Base-by-base conservation (phyloP, 495 filamentous ascomycete genomes). In the Neurospora sublineolata region DNA sequence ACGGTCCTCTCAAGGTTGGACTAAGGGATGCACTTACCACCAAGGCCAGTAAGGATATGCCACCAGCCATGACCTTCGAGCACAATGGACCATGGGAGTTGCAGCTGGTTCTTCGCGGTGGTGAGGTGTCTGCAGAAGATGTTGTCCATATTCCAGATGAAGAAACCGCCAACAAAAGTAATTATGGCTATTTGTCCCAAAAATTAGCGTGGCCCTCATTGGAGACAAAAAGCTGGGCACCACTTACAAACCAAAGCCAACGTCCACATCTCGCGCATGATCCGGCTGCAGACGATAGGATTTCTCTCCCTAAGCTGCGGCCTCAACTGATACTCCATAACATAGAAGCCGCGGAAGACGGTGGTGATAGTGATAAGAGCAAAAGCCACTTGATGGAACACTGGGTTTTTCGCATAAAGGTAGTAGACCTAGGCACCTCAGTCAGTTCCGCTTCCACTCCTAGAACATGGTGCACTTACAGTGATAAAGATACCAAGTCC, bases 61-160 rank as follows among this genome's bases (percentile, higher is more conserved):
- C 95, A 99, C 95, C 95, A 98, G 12, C 93, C 95, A 83, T 99
- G 95, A 0, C 93, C 94, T 80, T 98, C 95, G 3, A 97, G 82
- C 12, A 97, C 71, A 10, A 96, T 86, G 1, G 94, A 92, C 95
- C 95, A 99, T 0, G 95, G 95, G 52, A 98, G 82, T 27, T 91
- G 90, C 42, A 97, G 80, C 68, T 86, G 78, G 70, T 89, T 88
- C 73, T 94, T 88, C 88, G 90, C 93, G 14, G 70, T 75, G 11
- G 90, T 86, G 69, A 97, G 82, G n/a, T 82, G 85, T 36, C 84
- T 83, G 79, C 95, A 99, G 77, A 90, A 97, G 69, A 84, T 78
- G 72, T 93, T 97, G 75, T 99, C 95, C 75, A 97, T 74, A 70
- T 86, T 90, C 95, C 95, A 99, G 68, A 99, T 87, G 5, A 83